Percentiles rank a stretch among this genome's conserved stretches.
Evolutionary conservation across 148 eudicot species (phyloP).

Genomic region (Rheum nobile): DNA sequence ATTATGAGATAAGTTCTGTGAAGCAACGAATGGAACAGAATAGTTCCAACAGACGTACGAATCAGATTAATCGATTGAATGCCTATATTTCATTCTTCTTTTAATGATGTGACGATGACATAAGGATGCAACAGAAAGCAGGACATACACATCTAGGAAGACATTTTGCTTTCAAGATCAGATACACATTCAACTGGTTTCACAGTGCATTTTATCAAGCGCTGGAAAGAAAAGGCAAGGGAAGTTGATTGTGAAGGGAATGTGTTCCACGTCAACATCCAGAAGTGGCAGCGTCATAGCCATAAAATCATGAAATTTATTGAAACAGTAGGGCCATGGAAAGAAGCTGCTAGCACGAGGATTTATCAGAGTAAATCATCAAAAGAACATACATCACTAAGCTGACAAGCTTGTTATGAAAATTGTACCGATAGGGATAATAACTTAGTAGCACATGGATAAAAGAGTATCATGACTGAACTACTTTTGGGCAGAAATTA

Average conservation of each 20-base stretch:
- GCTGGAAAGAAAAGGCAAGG: not conserved
- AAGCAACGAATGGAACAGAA: not conserved
- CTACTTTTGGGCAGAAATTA: not conserved
- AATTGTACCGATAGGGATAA: not conserved
- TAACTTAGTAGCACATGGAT: not conserved
- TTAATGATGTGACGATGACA: not conserved
- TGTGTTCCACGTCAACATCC: not conserved
- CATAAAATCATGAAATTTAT: not conserved
- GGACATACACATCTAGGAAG: not conserved
- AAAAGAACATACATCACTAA: slow-evolving; percentile 1
- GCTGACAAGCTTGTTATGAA: slow-evolving; percentile 4
- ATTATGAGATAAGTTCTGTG: not conserved
- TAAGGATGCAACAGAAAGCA: not conserved
- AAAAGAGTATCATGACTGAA: not conserved
- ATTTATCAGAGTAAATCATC: not conserved
- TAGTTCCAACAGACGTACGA: not conserved
- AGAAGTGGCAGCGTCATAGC: not conserved
- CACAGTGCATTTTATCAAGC: not conserved
- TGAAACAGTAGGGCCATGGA: not conserved
- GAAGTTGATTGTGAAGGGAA: not conserved
- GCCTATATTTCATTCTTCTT: not conserved
- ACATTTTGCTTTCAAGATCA: not conserved
- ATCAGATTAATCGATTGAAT: not conserved
- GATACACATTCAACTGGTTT: not conserved
- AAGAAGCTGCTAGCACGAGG: not conserved